A percentile compares a stretch with the other conserved stretches of the same genome.
phyloP scores from a whole-genome alignment of 192 early-diverging fungal species.

The Coemansia sp. region DNA sequence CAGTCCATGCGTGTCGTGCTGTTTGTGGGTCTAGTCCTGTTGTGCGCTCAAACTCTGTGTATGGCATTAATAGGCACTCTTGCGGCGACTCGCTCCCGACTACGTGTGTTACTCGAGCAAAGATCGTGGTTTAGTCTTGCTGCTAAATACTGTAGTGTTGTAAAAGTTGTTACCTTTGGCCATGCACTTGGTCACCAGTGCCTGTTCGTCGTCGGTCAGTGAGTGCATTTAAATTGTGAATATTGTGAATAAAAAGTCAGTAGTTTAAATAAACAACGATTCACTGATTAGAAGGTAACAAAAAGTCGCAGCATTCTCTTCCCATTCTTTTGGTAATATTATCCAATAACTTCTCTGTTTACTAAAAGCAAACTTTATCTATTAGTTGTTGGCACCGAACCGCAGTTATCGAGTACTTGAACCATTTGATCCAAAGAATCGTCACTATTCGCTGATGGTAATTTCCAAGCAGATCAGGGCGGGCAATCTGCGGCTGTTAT shows the following conservation, averaged over 20 bases:
- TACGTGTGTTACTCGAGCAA: not conserved
- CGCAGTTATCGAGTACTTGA: not conserved
- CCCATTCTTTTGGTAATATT: too few species aligned
- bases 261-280: too few species aligned
- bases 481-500: not conserved
- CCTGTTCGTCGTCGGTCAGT: slow-evolving; percentile 14
- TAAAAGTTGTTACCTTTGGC: slow-evolving; percentile 18
- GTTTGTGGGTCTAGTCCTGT: slow-evolving; percentile 20
- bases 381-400: not conserved
- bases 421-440: not conserved
- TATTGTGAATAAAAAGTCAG: not conserved
- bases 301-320: too few species aligned
- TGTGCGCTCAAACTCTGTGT: slow-evolving; percentile 21
- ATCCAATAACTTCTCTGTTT: too few species aligned
- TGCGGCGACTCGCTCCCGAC: slow-evolving; percentile 18
- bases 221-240: not conserved
- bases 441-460: slow-evolving; percentile 2
- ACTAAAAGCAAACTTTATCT: too few species aligned
- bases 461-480: slow-evolving; percentile 13
- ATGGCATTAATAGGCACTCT: slow-evolving; percentile 40
- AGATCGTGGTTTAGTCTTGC: not conserved
- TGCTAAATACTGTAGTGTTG: not conserved
- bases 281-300: too few species aligned
- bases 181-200: slow-evolving; percentile 21
- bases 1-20: slow-evolving; percentile 9